These are phyloP conservation scores for Tephrocybe sp. DNA, from an alignment of 768 basidiomycete species.

Conservation along the genomic window DNA sequence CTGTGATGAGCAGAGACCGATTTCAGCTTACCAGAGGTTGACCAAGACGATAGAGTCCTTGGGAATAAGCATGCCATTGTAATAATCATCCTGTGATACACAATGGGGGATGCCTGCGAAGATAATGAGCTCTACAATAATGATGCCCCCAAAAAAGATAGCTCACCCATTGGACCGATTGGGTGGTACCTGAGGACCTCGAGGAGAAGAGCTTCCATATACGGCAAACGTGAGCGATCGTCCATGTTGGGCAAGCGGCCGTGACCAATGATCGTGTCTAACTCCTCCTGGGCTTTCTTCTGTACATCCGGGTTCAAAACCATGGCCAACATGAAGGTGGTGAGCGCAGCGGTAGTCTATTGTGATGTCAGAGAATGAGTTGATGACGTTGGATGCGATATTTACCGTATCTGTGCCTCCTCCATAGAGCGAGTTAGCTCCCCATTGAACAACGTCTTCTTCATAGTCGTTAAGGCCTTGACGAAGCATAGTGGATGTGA, in stretches of 20 bases:
- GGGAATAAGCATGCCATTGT: conserved; percentile 45
- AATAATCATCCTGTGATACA: conserved; percentile 40
- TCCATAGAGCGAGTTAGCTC: conserved; percentile 18
- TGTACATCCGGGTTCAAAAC: conserved; percentile 34
- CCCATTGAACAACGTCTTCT: conserved; percentile 16
- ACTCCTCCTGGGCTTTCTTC: conserved; percentile 14
- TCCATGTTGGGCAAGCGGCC: conserved; percentile 13
- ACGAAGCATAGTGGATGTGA: conserved; percentile 16
- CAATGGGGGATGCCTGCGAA: conserved; percentile 31
- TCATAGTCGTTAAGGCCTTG: conserved; percentile 12
- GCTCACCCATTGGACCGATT: conserved; percentile 20
- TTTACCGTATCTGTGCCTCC: conserved; percentile 19
- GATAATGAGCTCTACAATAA: conserved; percentile 4
- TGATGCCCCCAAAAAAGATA: neutral
- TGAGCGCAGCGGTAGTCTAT: conserved; percentile 19
- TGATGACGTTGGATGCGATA: neutral
- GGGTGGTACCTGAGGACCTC: conserved; percentile 17
- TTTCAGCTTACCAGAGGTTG: conserved; percentile 29
- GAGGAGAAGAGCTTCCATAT: conserved; percentile 15
- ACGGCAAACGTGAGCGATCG: conserved; percentile 13
- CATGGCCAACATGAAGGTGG: conserved; percentile 39
- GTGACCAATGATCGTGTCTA: conserved; percentile 15
- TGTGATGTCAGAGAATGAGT: neutral
- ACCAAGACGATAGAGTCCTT: conserved; percentile 36
- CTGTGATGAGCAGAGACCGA: neutral